Conservation (phyloP, 2,329 filamentous ascomycete species). For the Aspergillus quadrilineatus region DNA sequence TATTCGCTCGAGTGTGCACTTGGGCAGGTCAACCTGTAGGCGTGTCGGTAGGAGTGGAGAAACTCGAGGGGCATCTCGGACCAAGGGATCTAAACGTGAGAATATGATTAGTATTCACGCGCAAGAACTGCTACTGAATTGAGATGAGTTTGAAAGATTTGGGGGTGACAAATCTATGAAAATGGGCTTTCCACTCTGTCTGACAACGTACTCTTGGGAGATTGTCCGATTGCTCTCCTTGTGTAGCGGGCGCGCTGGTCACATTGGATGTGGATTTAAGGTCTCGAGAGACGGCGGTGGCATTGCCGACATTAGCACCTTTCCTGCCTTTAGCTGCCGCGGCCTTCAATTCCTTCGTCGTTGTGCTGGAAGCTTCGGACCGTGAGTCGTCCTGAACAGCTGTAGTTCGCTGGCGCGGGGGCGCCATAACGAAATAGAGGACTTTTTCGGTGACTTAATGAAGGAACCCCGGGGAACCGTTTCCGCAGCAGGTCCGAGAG, state of each 20-base stretch:
- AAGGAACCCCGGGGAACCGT: constrained; percentile 1
- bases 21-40: constrained; percentile 47
- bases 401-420: constrained; percentile 45
- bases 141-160: neutral
- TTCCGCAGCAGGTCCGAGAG: neutral
- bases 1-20: constrained; percentile 46
- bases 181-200: neutral
- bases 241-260: constrained; percentile 30
- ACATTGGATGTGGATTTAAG: constrained; percentile 26
- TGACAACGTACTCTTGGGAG: constrained; percentile 34
- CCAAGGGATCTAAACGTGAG: constrained; percentile 41
- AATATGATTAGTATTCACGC: constrained; percentile 11
- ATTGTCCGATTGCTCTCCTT: constrained; percentile 21
- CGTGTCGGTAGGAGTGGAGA: constrained; percentile 51
- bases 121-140: neutral
- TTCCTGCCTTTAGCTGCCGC: constrained; percentile 35
- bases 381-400: constrained; percentile 46
- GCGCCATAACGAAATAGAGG: constrained; percentile 39
- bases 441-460: constrained; percentile 2
- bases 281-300: constrained; percentile 15
- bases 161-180: neutral
- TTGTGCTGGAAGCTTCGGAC: constrained; percentile 49
- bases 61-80: constrained; percentile 43
- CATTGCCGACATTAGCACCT: constrained; percentile 19
- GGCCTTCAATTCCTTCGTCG: constrained; percentile 38